Base-by-base conservation (phyloP, 2,329 filamentous ascomycete genomes). In the Herpotrichia juniperi region DNA sequence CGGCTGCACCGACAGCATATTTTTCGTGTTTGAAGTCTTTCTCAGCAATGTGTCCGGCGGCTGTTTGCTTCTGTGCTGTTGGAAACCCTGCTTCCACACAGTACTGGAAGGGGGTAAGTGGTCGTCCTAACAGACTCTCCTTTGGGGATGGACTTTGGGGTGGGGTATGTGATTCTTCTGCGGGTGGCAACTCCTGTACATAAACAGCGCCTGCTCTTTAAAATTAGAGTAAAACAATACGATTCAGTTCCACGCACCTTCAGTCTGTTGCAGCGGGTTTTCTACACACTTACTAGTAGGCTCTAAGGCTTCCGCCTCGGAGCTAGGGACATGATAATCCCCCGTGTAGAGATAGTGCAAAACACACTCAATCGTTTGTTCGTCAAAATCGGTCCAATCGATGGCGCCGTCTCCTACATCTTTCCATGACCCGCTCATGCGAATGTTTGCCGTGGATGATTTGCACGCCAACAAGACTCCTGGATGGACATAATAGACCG, bases 311-410 rank as follows among this genome's bases (percentile, higher is more conserved):
- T 19, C 21, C 22, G 26, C 21, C 16, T 17, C 42, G 11, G 42
- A 16, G n/a, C 30, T 19, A 31, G 21, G 25, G 22, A 30, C 42
- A 45, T 45, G 14, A 19, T 45, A 45, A 24, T 45, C 42, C 26
- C 42, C 42, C 26, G 42, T 45, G 25, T 45, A 45, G 30, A 45
- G 42, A 28, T 45, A 45, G 14, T 30, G 22, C 26, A 31, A 30
- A 24, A 45, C 42, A 28, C 42, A 45, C 25, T 45, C 42, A 28
- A 45, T 30, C 22, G 42, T 45, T 45, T 45, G 42, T 8, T 28
- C 21, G 14, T 45, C 42, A 45, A 16, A 45, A 31, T 45, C 42
- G 10, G 42, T 45, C 42, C 42, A 45, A 28, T 45, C 26, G 26
- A 45, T 45, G 17, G 8, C 25, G n/a, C 26, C 17, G 10, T 45